A percentile compares a stretch with the other conserved stretches of the same genome.
These are phyloP conservation scores for Rhizopus sp. DNA, from an alignment of 371 early-diverging fungal genomes.

Conservation along the genomic window DNA sequence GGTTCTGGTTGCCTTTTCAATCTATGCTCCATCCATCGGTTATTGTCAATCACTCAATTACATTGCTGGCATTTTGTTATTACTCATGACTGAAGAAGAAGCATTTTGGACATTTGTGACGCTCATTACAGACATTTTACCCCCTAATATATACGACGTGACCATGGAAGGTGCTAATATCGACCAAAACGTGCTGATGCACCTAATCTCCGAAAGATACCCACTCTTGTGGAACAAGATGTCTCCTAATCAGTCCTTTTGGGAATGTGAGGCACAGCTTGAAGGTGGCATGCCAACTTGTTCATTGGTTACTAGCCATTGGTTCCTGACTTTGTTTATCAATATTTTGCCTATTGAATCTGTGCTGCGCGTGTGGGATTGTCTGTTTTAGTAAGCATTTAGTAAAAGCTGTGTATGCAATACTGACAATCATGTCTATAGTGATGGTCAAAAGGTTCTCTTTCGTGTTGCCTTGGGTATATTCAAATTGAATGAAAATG, in stretches of 20 bases:
- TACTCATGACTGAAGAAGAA: constrained; percentile 79
- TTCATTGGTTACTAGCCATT: constrained; percentile 79
- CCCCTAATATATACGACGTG: constrained; percentile 77
- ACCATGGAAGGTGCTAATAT: constrained; percentile 82
- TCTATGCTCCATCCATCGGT: constrained; percentile 72
- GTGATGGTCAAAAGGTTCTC: constrained; percentile 79
- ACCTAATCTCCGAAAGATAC: constrained; percentile 55
- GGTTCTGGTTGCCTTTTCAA: constrained; percentile 70
- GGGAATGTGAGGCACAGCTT: constrained; percentile 54
- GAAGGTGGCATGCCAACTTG: constrained; percentile 68
- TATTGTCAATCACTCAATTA: constrained; percentile 90
- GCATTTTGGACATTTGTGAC: constrained; percentile 84
- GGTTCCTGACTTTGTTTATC: constrained; percentile 85
- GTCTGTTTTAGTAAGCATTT: constrained; percentile 67
- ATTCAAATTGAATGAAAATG: constrained; percentile 71
- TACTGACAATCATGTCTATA: constrained; percentile 11
- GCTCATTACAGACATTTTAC: constrained; percentile 72
- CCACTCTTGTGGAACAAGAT: constrained; percentile 59
- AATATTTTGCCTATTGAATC: constrained; percentile 75
- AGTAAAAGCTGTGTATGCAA: neutral
- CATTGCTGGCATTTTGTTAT: constrained; percentile 77
- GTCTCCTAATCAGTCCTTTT: constrained; percentile 50
- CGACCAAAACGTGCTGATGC: constrained; percentile 79
- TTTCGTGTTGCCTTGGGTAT: constrained; percentile 81
- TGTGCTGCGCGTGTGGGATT: constrained; percentile 84